Percentiles rank a stretch among this genome's conserved stretches.
Evolutionary conservation across 2,329 filamentous ascomycete species (phyloP).

Genomic region (Exophiala bonariae): DNA sequence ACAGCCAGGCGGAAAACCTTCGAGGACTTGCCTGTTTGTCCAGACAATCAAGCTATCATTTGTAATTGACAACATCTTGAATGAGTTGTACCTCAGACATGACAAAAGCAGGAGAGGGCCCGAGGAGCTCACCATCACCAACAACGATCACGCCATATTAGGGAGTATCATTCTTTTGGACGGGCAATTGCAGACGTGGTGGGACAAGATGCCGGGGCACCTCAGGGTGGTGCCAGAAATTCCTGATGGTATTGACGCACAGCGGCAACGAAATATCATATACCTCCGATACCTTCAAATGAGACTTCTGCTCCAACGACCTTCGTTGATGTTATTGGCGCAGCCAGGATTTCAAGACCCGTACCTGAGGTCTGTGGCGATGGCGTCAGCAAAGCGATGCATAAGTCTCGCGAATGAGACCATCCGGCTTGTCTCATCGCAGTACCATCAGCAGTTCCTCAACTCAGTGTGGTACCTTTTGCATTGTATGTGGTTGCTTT

Average conservation of each 20-base stretch:
- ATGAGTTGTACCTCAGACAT: conserved; percentile 5
- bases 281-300: conserved; percentile 1
- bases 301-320: neutral
- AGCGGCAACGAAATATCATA: conserved; percentile 9
- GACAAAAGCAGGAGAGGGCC: neutral
- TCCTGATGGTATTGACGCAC: conserved; percentile 4
- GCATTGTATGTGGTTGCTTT: conserved; percentile 3
- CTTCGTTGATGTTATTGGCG: neutral
- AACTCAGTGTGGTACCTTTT: conserved; percentile 9
- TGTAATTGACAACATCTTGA: conserved; percentile 7
- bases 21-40: conserved; percentile 3
- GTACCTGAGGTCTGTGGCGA: neutral
- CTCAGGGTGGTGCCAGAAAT: conserved; percentile 3
- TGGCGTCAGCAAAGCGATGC: neutral
- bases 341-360: neutral
- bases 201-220: conserved; percentile 3
- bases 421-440: conserved; percentile 2
- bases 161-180: neutral
- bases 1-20: conserved; percentile 3
- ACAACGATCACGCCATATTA: neutral
- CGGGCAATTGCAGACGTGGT: conserved; percentile 4
- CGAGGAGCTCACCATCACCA: too few relatives aligned
- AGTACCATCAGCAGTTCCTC: conserved; percentile 3
- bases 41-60: conserved; percentile 9
- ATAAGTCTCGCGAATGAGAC: conserved; percentile 4